Percentiles rank a stretch among this genome's conserved stretches.
Conservation (phyloP, 768 basidiomycete species). For the Amanita inopinata region DNA sequence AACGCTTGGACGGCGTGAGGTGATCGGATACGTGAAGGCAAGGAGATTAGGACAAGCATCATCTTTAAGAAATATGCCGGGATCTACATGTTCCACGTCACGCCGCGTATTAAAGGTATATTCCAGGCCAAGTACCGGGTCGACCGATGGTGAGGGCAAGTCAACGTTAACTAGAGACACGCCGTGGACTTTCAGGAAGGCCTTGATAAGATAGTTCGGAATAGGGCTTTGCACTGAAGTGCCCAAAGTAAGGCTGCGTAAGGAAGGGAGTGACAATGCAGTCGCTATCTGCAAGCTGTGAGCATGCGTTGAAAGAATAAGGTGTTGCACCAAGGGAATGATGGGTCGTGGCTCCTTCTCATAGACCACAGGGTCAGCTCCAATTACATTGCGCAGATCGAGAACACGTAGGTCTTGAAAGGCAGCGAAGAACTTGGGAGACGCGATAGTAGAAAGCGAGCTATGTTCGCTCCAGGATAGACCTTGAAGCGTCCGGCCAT, state of each 20-base stretch:
- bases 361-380: constrained; percentile 15
- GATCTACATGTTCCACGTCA: constrained; percentile 25
- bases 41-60: constrained; percentile 35
- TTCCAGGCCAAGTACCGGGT: constrained; percentile 18
- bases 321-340: constrained; percentile 32
- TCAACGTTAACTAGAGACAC: constrained; percentile 29
- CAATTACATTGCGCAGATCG: constrained; percentile 34
- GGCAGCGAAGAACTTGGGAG: constrained; percentile 28
- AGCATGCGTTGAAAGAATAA: constrained; percentile 32
- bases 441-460: constrained; percentile 16
- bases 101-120: constrained; percentile 15
- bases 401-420: constrained; percentile 34
- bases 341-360: constrained; percentile 16
- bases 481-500: constrained; percentile 30
- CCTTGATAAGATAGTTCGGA: constrained; percentile 18
- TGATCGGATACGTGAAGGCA: constrained; percentile 31
- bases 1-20: constrained; percentile 21
- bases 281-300: constrained; percentile 29
- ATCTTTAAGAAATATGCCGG: constrained; percentile 32
- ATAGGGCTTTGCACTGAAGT: constrained; percentile 15
- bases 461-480: constrained; percentile 35
- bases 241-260: constrained; percentile 33
- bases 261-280: constrained; percentile 29
- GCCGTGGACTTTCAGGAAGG: constrained; percentile 34
- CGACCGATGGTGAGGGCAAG: constrained; percentile 26